These are phyloP conservation scores for Lactarius hengduanensis DNA, from an alignment of 768 basidiomycete genomes.

Conservation along the genomic window DNA sequence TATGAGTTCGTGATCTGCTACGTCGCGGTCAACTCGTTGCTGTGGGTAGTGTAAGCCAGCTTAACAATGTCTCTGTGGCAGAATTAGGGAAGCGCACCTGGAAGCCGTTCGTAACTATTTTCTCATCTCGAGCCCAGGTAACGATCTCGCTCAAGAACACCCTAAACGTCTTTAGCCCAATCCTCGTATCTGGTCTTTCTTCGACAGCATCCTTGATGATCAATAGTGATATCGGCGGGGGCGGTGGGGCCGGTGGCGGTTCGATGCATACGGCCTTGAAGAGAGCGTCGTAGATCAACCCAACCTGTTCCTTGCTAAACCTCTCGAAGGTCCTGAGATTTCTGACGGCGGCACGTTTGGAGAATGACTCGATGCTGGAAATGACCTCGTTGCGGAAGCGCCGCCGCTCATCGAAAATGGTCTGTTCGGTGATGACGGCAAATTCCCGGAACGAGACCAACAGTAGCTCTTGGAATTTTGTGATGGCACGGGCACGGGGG, in stretches of 20 bases:
- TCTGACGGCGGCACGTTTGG: constrained; percentile 86
- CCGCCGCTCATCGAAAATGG: constrained; percentile 81
- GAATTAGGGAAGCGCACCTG: constrained; percentile 47
- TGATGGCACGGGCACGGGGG: constrained; percentile 88
- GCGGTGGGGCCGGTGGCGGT: constrained; percentile 54
- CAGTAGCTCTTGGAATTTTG: constrained; percentile 94
- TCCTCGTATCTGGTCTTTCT: constrained; percentile 86
- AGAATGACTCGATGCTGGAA: constrained; percentile 89
- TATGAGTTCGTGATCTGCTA: constrained; percentile 96
- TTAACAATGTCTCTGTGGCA: constrained; percentile 11
- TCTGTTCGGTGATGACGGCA: constrained; percentile 92
- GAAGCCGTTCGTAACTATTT: constrained; percentile 89
- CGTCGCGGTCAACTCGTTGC: constrained; percentile 83
- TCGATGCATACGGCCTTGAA: constrained; percentile 81
- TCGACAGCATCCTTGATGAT: constrained; percentile 55
- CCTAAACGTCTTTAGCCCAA: constrained; percentile 81
- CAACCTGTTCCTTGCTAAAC: constrained; percentile 85
- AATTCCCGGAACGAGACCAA: constrained; percentile 98
- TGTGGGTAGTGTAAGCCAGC: constrained; percentile 33
- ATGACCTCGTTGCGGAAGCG: constrained; percentile 88
- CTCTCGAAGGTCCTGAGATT: constrained; percentile 77
- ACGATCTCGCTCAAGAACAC: constrained; percentile 89
- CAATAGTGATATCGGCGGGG: constrained; percentile 51
- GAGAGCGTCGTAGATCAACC: constrained; percentile 88
- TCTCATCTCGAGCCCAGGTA: constrained; percentile 95